Evolutionary conservation across 768 basidiomycete species (phyloP), one percentile per base, ranked within the genome.

Genomic region (Crepidotus variabilis): DNA sequence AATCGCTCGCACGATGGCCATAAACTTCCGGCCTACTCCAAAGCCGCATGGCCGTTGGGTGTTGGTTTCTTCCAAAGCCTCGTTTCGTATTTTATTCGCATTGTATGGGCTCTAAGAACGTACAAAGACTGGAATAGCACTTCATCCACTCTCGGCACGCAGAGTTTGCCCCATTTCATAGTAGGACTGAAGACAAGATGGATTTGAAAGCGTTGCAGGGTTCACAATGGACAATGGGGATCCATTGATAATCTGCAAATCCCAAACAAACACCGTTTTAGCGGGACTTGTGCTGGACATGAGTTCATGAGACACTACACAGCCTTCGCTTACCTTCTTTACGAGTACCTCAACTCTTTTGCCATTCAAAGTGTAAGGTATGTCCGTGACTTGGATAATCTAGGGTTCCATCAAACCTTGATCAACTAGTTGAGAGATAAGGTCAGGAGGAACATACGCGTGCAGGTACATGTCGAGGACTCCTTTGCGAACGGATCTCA

Each of bases 281-380:
- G 47, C 60, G 57, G 55, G 55, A 52, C 56, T 51, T 58, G 58
- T 50, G 51, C 51, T 53, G 50, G 35, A 45, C 64, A 62, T 59
- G 63, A 59, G 56, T 11, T 50, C 24, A 47, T 57, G 56, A 57
- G 18, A 34, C 54, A 47, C 32, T 51, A 51, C 51, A 32, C 24
- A 54, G 50, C 47, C 55, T 53, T 39, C 50, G 59, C 69, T 61
- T 59, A 84, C 85, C 82, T 88, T 90, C 70, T 87, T 88, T 36
- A 89, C 84, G 10, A 86, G 77, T 8, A 90, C 87, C 68, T 92
- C 90, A 47, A 92, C 88, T 45, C 86, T 81, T 66, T 92, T 93
- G 34, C 86, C 86, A 60, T 90, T 92, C 58, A 92, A 70, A 20
- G 90, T 93, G 65, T 91, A 87, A 3, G 89, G 89, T 14, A 92